Percentiles rank a stretch among this genome's conserved stretches.
These are phyloP conservation scores for Hypholoma fasciculare DNA, from an alignment of 768 basidiomycete genomes.

Conservation along the genomic window DNA sequence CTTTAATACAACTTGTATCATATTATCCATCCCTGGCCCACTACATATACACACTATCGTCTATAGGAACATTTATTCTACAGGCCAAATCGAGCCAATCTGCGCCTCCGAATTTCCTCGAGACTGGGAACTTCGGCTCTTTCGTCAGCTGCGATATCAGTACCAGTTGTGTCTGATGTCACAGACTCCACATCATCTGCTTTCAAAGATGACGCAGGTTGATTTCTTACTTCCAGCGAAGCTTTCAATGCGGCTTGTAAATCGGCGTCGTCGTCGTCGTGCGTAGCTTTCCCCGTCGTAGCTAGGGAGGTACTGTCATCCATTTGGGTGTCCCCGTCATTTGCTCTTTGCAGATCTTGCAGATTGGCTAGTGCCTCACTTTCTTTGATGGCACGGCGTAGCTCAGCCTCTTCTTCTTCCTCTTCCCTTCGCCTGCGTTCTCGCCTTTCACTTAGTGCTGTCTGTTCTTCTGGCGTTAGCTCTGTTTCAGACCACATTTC, in stretches of 20 bases:
- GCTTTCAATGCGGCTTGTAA: slow-evolving; percentile 87
- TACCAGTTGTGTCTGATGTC: slow-evolving; percentile 33
- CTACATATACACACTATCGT: not conserved
- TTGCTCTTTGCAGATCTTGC: slow-evolving; percentile 3
- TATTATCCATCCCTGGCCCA: no score
- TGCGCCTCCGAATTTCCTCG: slow-evolving; percentile 67
- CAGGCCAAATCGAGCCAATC: slow-evolving; percentile 65
- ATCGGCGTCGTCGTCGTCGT: slow-evolving; percentile 87
- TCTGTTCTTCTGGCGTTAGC: slow-evolving; percentile 28
- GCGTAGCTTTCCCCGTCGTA: slow-evolving; percentile 18
- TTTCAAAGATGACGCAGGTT: slow-evolving; percentile 41
- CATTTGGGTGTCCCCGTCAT: not conserved
- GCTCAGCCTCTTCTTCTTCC: slow-evolving; percentile 58
- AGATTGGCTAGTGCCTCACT: slow-evolving; percentile 47
- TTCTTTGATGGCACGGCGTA: slow-evolving; percentile 61
- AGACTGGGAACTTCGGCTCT: slow-evolving; percentile 42
- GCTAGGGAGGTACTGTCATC: not conserved
- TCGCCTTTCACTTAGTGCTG: slow-evolving; percentile 31
- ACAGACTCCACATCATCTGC: slow-evolving; percentile 30
- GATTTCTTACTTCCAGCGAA: slow-evolving; percentile 56
- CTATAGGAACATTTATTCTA: not conserved
- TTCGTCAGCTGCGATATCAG: slow-evolving; percentile 10
- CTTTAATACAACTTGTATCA: no score
- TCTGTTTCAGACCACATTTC: slow-evolving; percentile 50
- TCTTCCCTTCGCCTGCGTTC: slow-evolving; percentile 31